A percentile compares a stretch with the other conserved stretches of the same genome.
Conservation (phyloP, 768 basidiomycete genomes). For the Termitomyces sp. region DNA sequence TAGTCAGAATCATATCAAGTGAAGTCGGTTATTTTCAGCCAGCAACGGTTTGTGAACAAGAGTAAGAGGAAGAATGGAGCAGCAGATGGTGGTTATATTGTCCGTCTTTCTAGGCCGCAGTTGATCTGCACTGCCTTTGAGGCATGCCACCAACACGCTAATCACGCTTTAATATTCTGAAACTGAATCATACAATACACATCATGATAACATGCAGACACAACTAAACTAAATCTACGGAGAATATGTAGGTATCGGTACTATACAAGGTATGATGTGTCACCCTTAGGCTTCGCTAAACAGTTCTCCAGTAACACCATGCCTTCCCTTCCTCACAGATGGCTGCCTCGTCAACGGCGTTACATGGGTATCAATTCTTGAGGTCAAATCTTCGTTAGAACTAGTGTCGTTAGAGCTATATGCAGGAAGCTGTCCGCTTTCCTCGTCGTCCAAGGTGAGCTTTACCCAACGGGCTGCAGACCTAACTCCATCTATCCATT, state of each 20-base stretch:
- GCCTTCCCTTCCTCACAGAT: slow-evolving; percentile 48
- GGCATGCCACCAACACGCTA: background rate
- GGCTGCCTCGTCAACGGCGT: slow-evolving; percentile 68
- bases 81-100: background rate
- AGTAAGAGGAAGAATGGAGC: background rate
- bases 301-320: slow-evolving; percentile 42
- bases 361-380: slow-evolving; percentile 34
- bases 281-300: slow-evolving; percentile 12
- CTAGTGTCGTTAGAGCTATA: slow-evolving; percentile 24
- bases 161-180: background rate
- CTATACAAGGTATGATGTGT: background rate
- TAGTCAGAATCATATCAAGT: slow-evolving; percentile 10
- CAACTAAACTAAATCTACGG: slow-evolving; percentile 1
- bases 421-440: slow-evolving; percentile 20
- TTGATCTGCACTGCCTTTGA: slow-evolving; percentile 9
- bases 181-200: background rate
- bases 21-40: background rate
- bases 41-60: background rate
- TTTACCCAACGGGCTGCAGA: slow-evolving; percentile 59
- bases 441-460: slow-evolving; percentile 37
- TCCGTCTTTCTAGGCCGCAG: background rate
- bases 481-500: slow-evolving; percentile 65
- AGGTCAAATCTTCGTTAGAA: slow-evolving; percentile 3
- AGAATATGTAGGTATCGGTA: background rate
- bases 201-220: slow-evolving; percentile 1